Conservation (phyloP, 2,329 filamentous ascomycete species). For the Pseudogymnoascus sp. region DNA sequence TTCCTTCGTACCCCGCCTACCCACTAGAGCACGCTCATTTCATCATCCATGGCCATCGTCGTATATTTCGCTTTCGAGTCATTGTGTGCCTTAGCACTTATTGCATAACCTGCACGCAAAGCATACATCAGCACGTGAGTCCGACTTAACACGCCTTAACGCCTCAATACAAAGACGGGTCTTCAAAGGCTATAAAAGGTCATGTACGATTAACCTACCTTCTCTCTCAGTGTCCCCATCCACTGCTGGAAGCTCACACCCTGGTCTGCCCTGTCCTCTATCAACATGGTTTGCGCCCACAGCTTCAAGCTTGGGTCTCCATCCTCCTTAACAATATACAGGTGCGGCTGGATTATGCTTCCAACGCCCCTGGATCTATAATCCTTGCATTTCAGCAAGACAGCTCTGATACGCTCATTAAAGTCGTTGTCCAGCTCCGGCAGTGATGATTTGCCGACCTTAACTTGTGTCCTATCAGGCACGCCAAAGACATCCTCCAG, state of each 20-base stretch:
- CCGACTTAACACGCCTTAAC: conserved; percentile 1
- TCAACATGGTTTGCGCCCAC: conserved; percentile 92
- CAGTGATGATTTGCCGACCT: conserved; percentile 82
- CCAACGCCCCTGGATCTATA: conserved; percentile 81
- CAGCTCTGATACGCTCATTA: conserved; percentile 85
- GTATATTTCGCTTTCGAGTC: neutral
- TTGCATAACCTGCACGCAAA: conserved; percentile 7
- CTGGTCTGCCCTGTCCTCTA: conserved; percentile 93
- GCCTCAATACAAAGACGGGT: neutral
- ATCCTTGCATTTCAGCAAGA: conserved; percentile 87
- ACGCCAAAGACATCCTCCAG: conserved; percentile 86
- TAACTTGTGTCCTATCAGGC: conserved; percentile 72
- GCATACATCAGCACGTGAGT: conserved; percentile 7
- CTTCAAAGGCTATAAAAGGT: conserved; percentile 6
- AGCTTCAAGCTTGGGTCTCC: conserved; percentile 91
- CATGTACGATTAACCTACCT: conserved; percentile 53
- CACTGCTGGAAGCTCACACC: conserved; percentile 88
- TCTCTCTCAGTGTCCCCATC: conserved; percentile 86
- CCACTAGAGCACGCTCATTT: conserved; percentile 5
- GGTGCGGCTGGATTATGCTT: conserved; percentile 83
- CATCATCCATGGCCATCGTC: conserved; percentile 4
- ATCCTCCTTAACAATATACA: conserved; percentile 92
- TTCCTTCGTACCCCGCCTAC: neutral
- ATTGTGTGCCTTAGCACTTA: conserved; percentile 6
- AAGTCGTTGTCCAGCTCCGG: conserved; percentile 92